Conservation (phyloP, 129 eudicot species). For the Cynara cardunculus region DNA sequence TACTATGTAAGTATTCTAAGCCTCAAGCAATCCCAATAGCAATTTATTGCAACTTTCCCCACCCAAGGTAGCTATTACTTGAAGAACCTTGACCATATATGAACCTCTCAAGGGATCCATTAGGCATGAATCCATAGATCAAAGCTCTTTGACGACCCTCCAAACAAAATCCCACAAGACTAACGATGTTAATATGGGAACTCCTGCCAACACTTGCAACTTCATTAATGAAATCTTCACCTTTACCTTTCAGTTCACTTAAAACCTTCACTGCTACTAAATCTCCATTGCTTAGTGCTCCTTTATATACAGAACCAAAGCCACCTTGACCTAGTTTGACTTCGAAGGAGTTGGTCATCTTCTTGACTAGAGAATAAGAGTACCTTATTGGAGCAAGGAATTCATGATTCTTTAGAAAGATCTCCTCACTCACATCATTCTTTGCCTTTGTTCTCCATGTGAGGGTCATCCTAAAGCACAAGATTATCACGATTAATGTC, state of each 20-base stretch:
- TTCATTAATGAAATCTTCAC: slow-evolving; percentile 44
- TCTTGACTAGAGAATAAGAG: slow-evolving; percentile 30
- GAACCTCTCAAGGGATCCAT: slow-evolving; percentile 49
- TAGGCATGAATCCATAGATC: slow-evolving; percentile 43
- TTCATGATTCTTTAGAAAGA: slow-evolving; percentile 24
- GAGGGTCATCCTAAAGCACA: neutral
- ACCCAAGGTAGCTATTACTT: slow-evolving; percentile 5
- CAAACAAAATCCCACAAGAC: slow-evolving; percentile 34
- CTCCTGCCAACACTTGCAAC: slow-evolving; percentile 41
- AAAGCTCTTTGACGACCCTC: slow-evolving; percentile 37
- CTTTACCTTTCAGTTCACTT: slow-evolving; percentile 23
- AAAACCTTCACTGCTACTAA: slow-evolving; percentile 44
- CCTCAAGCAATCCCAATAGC: slow-evolving; percentile 31
- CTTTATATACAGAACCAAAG: slow-evolving; percentile 41
- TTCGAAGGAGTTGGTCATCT: slow-evolving; percentile 32
- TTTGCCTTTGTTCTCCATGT: neutral
- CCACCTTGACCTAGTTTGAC: slow-evolving; percentile 50
- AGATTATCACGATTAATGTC: neutral
- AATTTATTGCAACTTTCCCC: slow-evolving; percentile 25
- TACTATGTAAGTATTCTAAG: slow-evolving; percentile 30
- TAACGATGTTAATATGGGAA: slow-evolving; percentile 39
- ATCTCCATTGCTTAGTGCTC: slow-evolving; percentile 28
- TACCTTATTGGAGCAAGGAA: slow-evolving; percentile 37
- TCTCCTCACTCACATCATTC: slow-evolving; percentile 7
- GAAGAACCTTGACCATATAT: neutral